Evolutionary conservation across 805 yeast genomes (phyloP).

Genomic region (Vanderwaltozyma polyspora): DNA sequence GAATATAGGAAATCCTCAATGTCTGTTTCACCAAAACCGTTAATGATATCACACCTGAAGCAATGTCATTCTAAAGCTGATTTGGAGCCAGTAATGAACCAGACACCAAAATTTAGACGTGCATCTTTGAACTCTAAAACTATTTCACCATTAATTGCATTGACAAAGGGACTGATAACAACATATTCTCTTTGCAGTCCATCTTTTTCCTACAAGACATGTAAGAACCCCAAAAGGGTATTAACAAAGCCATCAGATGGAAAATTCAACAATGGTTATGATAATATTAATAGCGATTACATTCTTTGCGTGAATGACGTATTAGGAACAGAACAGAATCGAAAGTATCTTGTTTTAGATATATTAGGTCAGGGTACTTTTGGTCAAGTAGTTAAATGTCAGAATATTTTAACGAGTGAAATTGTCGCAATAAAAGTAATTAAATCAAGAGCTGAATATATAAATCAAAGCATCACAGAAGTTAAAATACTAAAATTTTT

Average conservation of each 20-base stretch:
- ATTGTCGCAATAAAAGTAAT: constrained; percentile 90
- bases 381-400: constrained; percentile 95
- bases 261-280: constrained; percentile 66
- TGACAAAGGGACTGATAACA: constrained; percentile 64
- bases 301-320: constrained; percentile 90
- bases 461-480: constrained; percentile 85
- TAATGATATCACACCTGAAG: constrained; percentile 38
- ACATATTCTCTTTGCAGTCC: constrained; percentile 82
- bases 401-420: constrained; percentile 59
- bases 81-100: constrained; percentile 45
- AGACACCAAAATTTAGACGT: constrained; percentile 56
- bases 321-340: constrained; percentile 55
- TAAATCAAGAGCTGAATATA: constrained; percentile 79
- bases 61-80: constrained; percentile 37
- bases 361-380: constrained; percentile 94
- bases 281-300: constrained; percentile 81
- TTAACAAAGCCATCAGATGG: constrained; percentile 88
- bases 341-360: constrained; percentile 81
- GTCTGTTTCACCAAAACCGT: constrained; percentile 4
- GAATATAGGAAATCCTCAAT: not conserved
- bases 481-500: constrained; percentile 75
- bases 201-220: constrained; percentile 64
- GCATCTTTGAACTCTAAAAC: constrained; percentile 53
- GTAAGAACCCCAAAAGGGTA: constrained; percentile 83
- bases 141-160: constrained; percentile 69